Evolutionary conservation across 2,329 filamentous ascomycete species (phyloP), one percentile per base, ranked within the genome.

Genomic region (Neonectria punicea): DNA sequence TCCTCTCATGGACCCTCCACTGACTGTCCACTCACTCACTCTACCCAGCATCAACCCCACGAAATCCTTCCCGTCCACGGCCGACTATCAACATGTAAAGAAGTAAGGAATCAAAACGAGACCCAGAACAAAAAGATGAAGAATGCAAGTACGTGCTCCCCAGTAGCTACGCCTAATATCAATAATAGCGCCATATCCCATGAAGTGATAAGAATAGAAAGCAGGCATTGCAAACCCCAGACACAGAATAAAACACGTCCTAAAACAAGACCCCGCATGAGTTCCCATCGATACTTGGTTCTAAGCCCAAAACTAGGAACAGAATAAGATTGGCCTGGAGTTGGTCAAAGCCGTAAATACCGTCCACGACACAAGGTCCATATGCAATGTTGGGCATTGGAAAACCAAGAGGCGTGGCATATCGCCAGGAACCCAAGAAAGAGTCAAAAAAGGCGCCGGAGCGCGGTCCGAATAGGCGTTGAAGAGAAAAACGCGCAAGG

Each of bases 111-210:
- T 51, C 28, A 56, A 56, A 51, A 54, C 58, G 58, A 18, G 57
- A 61, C 53, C 65, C 53, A 61, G 30, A 44, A 46, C 57, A 54
- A 59, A 63, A 59, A 61, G 25, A 67, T 20, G 22, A 61, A 59
- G 46, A 71, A 73, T 53, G 30, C 30, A 47, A 58, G 36, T 56
- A 56, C 53, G 51, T 56, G 51, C 53, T 51, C 39, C 60, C 53
- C 43, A 49, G 30, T 59, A 55, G 44, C 47, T 46, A 63, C 71
- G 67, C 67, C 67, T 61, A 49, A 71, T 63, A 65, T 76, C 75
- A 63, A 49, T 49, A 72, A 53, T 68, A 74, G 72, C 74, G 74
- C 74, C 74, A 66, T 64, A 69, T 67, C 68, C 70, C 67, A 74
- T 74, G 65, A 72, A 67, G 43, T 64, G 56, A 68, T 58, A 58